Percentiles rank a stretch among this genome's conserved stretches.
Conservation (phyloP, 2,329 filamentous ascomycete species). For the Colletotrichum melonis region DNA sequence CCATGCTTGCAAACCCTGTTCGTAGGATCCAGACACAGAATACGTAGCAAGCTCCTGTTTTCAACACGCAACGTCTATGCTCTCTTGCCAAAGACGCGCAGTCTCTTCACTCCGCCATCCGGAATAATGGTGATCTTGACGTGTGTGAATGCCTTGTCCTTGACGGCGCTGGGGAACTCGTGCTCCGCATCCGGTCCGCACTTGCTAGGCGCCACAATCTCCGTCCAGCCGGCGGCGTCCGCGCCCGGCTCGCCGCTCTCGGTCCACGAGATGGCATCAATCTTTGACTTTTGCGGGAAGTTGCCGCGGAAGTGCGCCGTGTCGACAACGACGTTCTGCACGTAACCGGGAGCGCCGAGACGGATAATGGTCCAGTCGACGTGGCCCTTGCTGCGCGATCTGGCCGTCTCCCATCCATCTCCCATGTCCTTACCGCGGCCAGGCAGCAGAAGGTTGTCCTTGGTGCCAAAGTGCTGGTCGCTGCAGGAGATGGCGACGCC, state of each 20-base stretch:
- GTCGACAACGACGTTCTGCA: conserved; percentile 78
- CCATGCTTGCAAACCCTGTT: not conserved
- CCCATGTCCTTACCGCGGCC: conserved; percentile 87
- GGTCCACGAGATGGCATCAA: conserved; percentile 71
- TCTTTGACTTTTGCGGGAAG: conserved; percentile 80
- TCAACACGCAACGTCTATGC: conserved; percentile 30
- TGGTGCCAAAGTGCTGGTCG: conserved; percentile 87
- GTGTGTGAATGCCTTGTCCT: conserved; percentile 76
- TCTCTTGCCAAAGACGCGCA: conserved; percentile 79
- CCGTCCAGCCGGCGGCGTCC: conserved; percentile 71
- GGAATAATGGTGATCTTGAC: conserved; percentile 94
- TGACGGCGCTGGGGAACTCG: conserved; percentile 67
- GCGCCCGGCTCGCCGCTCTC: conserved; percentile 64
- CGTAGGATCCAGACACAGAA: not conserved
- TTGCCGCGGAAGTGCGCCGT: conserved; percentile 88
- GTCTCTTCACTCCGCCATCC: conserved; percentile 90
- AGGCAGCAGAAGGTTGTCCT: conserved; percentile 83
- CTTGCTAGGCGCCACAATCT: conserved; percentile 74
- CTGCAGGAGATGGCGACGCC: conserved; percentile 81
- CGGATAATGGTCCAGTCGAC: conserved; percentile 85
- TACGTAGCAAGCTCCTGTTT: not conserved
- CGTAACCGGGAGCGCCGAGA: conserved; percentile 73
- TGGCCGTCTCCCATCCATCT: conserved; percentile 87
- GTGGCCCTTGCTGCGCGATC: conserved; percentile 77
- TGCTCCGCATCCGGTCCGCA: conserved; percentile 81